Base-by-base conservation (phyloP, 2,329 filamentous ascomycete genomes). In the Colletotrichum brevisporum region DNA sequence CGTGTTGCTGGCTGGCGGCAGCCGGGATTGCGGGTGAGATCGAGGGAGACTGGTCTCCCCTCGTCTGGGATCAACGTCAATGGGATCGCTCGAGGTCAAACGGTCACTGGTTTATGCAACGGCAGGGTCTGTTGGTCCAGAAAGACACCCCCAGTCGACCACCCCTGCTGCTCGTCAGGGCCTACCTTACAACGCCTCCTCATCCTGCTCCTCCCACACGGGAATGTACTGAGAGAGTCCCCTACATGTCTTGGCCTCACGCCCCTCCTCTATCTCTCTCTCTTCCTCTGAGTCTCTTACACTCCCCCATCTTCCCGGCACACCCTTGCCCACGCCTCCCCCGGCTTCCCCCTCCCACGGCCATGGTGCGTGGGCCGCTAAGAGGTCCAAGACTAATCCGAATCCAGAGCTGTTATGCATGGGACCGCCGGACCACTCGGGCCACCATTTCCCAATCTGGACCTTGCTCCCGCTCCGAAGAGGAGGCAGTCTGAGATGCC, bases 51-150 rank as follows among this genome's bases (percentile, higher is more conserved):
- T 68, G 71, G 69, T 8, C 18, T 71, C 72, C 73, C 71, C 73
- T 53, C 54, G 54, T 68, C 65, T 75, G 73, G 75, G 75, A 76
- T 74, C 76, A 76, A 75, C 73, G 74, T 75, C 60, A 73, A 73
- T 75, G 74, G 78, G 79, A 81, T 82, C 76, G 76, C 74, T 77
- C 71, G 75, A 79, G 77, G 74, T 78, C 78, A 80, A 80, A 81
- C 79, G 77, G 77, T 76, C 74, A 75, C 73, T 78, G 76, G 75
- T 75, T 77, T 71, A 74, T 75, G 74, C 71, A 69, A 58, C 54
- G 62, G 63, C 63, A 69, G 56, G 67, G 51, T 61, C 63, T 67
- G 50, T 56, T 62, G 58, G 50, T 56, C 63, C 18, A 62, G 41
- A 24, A 36, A 31, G 54, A 73, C 72, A 70, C 72, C 71, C 31